phyloP scores from a whole-genome alignment of 305 asterid species.

The Fraxinus dipetala region DNA sequence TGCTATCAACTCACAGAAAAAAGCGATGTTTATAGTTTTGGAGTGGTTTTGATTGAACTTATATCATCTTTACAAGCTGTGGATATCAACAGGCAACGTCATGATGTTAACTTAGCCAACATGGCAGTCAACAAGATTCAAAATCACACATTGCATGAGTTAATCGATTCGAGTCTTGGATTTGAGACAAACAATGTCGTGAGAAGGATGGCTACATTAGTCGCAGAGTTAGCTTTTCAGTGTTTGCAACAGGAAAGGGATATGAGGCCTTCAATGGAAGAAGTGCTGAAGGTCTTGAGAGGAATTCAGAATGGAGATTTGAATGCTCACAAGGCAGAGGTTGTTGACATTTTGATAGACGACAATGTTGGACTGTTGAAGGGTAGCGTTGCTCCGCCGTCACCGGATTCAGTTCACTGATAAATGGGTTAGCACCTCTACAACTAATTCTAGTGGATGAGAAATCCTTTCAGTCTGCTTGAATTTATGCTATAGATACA shows the following conservation, averaged over 20 bases:
- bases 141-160: constrained; percentile 45
- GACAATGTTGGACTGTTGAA: constrained; percentile 40
- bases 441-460: constrained; percentile 47
- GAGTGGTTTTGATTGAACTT: constrained; percentile 69
- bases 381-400: constrained; percentile 33
- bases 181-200: constrained; percentile 39
- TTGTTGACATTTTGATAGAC: constrained; percentile 52
- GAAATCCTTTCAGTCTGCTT: constrained; percentile 6
- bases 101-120: constrained; percentile 58
- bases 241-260: constrained; percentile 77
- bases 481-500: not conserved
- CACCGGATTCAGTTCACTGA: constrained; percentile 39
- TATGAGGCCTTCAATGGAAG: constrained; percentile 82
- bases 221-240: constrained; percentile 69
- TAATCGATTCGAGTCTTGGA: constrained; percentile 62
- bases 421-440: constrained; percentile 34
- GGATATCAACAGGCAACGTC: constrained; percentile 58
- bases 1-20: constrained; percentile 79
- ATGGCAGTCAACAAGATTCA: constrained; percentile 79
- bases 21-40: constrained; percentile 82
- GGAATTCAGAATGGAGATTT: constrained; percentile 52
- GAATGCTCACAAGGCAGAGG: constrained; percentile 50
- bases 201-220: constrained; percentile 54
- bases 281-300: constrained; percentile 50
- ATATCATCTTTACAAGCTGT: constrained; percentile 68